phyloP scores from a whole-genome alignment of 2,329 filamentous ascomycete species.

The Monilinia polystroma region DNA sequence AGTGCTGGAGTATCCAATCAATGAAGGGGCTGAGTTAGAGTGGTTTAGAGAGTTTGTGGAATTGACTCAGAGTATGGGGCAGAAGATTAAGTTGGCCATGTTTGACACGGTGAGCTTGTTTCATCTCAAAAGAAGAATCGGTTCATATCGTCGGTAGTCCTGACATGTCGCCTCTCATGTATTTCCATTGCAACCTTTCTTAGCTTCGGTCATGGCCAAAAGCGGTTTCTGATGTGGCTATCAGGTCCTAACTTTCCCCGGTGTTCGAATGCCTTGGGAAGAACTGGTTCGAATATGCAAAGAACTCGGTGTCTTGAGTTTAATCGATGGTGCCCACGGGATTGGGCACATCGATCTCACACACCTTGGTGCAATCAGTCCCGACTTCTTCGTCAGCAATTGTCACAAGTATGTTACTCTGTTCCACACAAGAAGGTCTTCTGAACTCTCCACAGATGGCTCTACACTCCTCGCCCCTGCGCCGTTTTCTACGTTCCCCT shows the following conservation, averaged over 20 bases:
- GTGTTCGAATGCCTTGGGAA: conserved; percentile 76
- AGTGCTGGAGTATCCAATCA: conserved; percentile 63
- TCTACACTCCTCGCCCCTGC: conserved; percentile 76
- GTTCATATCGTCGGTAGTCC: background rate
- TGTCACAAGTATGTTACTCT: conserved; percentile 76
- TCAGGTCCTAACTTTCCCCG: conserved; percentile 74
- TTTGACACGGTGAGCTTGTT: conserved; percentile 12
- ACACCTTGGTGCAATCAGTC: conserved; percentile 57
- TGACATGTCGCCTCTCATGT: background rate
- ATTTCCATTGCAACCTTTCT: background rate
- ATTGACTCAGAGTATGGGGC: background rate
- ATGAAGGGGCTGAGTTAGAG: conserved; percentile 47
- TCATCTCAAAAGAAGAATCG: conserved; percentile 40
- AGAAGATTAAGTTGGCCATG: conserved; percentile 2
- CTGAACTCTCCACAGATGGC: conserved; percentile 54
- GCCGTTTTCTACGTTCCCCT: conserved; percentile 77
- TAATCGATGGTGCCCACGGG: conserved; percentile 78
- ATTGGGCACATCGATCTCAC: conserved; percentile 59
- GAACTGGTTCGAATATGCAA: conserved; percentile 61
- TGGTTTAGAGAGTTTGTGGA: background rate
- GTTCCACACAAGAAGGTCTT: no score
- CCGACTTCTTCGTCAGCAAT: conserved; percentile 86
- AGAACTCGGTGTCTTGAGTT: conserved; percentile 65
- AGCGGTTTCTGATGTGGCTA: conserved; percentile 41
- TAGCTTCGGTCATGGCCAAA: background rate